phyloP scores from a whole-genome alignment of 371 early-diverging fungal species.

The Blakeslea trispora region DNA sequence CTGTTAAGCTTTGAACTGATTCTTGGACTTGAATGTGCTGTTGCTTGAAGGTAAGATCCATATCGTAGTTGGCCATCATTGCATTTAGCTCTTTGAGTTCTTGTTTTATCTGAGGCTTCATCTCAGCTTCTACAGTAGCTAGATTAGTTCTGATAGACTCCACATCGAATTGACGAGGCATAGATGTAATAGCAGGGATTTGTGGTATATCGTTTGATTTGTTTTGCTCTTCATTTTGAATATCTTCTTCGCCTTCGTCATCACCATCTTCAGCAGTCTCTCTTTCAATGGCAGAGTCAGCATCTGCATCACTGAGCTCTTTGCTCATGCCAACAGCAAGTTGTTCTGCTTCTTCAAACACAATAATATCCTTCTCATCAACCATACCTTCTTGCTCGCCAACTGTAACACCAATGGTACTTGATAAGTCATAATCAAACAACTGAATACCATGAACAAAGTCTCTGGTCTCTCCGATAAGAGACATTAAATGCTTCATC shows the following conservation, averaged over 20 bases:
- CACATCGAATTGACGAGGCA: constrained; percentile 18
- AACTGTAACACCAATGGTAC: neutral
- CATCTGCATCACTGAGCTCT: no score
- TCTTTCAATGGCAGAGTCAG: no score
- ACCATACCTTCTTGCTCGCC: neutral
- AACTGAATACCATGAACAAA: constrained; percentile 10
- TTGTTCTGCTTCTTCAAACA: neutral
- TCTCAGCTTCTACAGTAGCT: constrained; percentile 11
- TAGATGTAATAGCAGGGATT: constrained; percentile 2
- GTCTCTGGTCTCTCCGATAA: constrained; percentile 42
- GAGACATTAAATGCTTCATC: constrained; percentile 37
- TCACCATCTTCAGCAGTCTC: neutral
- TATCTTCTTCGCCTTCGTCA: constrained; percentile 10
- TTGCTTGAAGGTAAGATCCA: constrained; percentile 15
- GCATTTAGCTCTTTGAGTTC: constrained; percentile 14
- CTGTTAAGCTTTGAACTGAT: constrained; percentile 15
- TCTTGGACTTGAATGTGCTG: constrained; percentile 24
- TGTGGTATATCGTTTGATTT: neutral
- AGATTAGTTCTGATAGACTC: constrained; percentile 6
- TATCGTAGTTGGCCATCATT: constrained; percentile 19
- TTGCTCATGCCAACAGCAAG: no score
- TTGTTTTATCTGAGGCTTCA: constrained; percentile 16
- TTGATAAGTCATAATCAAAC: constrained; percentile 4
- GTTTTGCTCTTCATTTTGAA: neutral
- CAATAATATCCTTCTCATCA: neutral